Evolutionary conservation across 1,139 yeast genomes (phyloP).

Genomic region (Pichia sp.): DNA sequence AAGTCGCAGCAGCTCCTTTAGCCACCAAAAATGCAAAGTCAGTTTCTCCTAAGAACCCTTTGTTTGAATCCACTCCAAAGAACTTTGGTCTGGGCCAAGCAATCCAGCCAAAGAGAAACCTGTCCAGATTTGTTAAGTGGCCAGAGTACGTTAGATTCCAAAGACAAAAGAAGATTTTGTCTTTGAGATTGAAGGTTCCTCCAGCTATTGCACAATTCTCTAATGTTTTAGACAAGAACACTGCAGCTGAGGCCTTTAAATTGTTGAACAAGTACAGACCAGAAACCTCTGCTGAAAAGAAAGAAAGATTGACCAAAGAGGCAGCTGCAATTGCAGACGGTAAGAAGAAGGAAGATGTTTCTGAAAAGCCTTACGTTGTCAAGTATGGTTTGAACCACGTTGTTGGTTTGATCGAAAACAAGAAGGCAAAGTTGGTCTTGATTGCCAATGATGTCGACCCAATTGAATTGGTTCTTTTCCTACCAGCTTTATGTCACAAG

Average conservation of each 20-base stretch:
- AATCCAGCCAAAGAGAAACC: conserved; percentile 92
- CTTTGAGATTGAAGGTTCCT: conserved; percentile 95
- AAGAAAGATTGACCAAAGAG: conserved; percentile 97
- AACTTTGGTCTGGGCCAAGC: conserved; percentile 96
- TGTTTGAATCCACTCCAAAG: conserved; percentile 83
- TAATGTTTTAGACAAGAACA: conserved; percentile 93
- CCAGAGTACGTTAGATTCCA: conserved; percentile 95
- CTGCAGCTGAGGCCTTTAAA: conserved; percentile 95
- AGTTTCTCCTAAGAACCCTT: conserved; percentile 44
- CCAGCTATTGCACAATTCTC: conserved; percentile 97
- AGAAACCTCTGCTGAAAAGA: conserved; percentile 94
- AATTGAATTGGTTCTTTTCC: conserved; percentile 91
- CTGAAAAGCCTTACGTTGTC: conserved; percentile 92
- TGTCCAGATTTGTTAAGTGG: conserved; percentile 96
- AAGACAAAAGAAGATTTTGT: conserved; percentile 95
- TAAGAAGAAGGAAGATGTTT: conserved; percentile 90
- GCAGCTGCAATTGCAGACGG: conserved; percentile 99
- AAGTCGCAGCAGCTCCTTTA: conserved; percentile 88
- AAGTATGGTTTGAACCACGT: conserved; percentile 99
- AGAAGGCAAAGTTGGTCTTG: conserved; percentile 93
- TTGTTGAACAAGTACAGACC: conserved; percentile 98
- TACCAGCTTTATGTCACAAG: conserved; percentile 98
- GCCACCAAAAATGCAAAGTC: conserved; percentile 36
- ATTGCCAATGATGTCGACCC: conserved; percentile 99
- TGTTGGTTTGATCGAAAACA: conserved; percentile 93